Evolutionary conservation across 2,329 filamentous ascomycete genomes (phyloP).

Genomic region (Balansia obtecta): DNA sequence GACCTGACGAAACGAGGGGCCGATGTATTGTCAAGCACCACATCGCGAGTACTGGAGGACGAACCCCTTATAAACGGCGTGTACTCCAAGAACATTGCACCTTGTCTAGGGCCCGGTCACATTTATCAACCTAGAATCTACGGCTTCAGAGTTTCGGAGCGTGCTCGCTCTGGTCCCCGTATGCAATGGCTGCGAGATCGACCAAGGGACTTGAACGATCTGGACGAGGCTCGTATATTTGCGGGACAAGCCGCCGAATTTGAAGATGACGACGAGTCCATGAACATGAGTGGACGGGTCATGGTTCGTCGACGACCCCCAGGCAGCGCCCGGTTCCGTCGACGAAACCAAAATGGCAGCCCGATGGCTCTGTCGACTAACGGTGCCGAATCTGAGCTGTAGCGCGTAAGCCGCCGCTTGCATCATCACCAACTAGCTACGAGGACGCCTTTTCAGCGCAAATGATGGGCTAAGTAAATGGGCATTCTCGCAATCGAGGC

Average conservation of each 20-base stretch:
- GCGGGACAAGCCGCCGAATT: constrained; percentile 40
- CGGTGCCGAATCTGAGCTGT: constrained; percentile 44
- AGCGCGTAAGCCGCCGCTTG: constrained; percentile 10
- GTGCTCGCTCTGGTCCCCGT: constrained; percentile 76
- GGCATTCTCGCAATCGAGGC: constrained; percentile 1
- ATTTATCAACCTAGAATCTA: constrained; percentile 96
- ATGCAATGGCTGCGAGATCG: constrained; percentile 95
- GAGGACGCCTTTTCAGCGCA: background rate
- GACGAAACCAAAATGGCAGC: constrained; percentile 40
- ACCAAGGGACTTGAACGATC: constrained; percentile 64
- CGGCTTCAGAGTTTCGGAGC: constrained; percentile 86
- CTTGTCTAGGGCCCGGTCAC: constrained; percentile 66
- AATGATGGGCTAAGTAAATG: background rate
- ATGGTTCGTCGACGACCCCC: constrained; percentile 30
- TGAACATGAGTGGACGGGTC: constrained; percentile 29
- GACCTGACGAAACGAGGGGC: constrained; percentile 65
- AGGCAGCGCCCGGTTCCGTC: constrained; percentile 28
- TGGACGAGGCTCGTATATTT: constrained; percentile 63
- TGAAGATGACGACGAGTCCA: constrained; percentile 46
- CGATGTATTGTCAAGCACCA: constrained; percentile 36
- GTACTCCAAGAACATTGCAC: constrained; percentile 73
- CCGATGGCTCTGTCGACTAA: constrained; percentile 45
- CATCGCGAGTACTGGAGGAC: constrained; percentile 24
- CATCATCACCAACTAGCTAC: background rate
- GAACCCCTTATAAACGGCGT: constrained; percentile 69